These are phyloP conservation scores for Cyberlindnera xylosilytica DNA, from an alignment of 805 yeast species.

Conservation along the genomic window DNA sequence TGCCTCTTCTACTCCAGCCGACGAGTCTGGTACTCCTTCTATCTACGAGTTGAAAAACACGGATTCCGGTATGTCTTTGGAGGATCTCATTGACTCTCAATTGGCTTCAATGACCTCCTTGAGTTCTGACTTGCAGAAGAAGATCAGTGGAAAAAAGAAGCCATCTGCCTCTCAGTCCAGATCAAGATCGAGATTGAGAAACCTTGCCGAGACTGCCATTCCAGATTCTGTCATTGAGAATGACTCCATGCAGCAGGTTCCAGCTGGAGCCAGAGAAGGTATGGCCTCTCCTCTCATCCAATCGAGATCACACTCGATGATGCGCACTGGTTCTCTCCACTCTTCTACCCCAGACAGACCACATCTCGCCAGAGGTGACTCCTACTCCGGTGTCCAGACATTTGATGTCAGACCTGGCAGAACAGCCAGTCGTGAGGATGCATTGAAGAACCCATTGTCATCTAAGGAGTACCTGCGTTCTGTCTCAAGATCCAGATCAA, in stretches of 20 bases:
- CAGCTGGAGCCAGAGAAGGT: constrained; percentile 46
- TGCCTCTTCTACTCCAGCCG: constrained; percentile 9
- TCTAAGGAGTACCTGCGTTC: constrained; percentile 54
- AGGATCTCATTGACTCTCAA: constrained; percentile 29
- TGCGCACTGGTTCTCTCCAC: constrained; percentile 6
- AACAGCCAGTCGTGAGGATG: constrained; percentile 26
- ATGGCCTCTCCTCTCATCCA: constrained; percentile 32
- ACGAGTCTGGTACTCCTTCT: constrained; percentile 7
- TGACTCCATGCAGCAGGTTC: constrained; percentile 38
- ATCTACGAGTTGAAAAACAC: constrained; percentile 23
- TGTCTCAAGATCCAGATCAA: constrained; percentile 61
- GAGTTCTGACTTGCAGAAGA: constrained; percentile 21
- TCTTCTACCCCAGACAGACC: constrained; percentile 33
- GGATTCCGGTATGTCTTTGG: constrained; percentile 22
- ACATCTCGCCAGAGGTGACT: constrained; percentile 75
- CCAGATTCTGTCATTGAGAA: constrained; percentile 36
- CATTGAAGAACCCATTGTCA: constrained; percentile 26
- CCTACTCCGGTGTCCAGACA: constrained; percentile 56
- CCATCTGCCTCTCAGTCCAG: constrained; percentile 6
- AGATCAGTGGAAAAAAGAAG: constrained; percentile 10
- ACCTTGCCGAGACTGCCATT: constrained; percentile 12
- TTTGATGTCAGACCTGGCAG: constrained; percentile 32
- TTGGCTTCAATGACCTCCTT: constrained; percentile 28
- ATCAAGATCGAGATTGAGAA: constrained; percentile 21
- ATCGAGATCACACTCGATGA: constrained; percentile 26